phyloP scores from a whole-genome alignment of 2,329 filamentous ascomycete genomes.

The Aspergillus ibericus region DNA sequence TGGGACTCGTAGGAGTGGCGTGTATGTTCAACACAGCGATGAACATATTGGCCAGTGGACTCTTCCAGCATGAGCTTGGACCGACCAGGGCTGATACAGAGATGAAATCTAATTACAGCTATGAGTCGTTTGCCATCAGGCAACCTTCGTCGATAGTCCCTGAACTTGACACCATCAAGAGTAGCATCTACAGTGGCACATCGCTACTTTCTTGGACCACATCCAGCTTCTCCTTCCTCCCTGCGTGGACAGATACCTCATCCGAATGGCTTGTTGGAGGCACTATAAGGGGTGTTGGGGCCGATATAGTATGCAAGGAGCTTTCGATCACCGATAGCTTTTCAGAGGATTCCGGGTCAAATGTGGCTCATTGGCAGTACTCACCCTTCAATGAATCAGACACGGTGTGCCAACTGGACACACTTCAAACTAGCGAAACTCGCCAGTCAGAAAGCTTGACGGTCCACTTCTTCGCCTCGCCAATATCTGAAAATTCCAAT shows the following conservation, averaged over 20 bases:
- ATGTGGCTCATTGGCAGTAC: neutral
- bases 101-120: slow-evolving; percentile 3
- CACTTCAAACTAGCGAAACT: neutral
- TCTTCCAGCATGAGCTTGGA: slow-evolving; percentile 4
- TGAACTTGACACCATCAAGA: slow-evolving; percentile 8
- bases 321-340: slow-evolving; percentile 1
- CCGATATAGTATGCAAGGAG: neutral
- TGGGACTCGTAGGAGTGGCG: slow-evolving; percentile 7
- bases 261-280: slow-evolving; percentile 9
- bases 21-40: slow-evolving; percentile 8
- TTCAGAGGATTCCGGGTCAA: slow-evolving; percentile 1
- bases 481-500: neutral
- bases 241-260: slow-evolving; percentile 9
- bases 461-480: slow-evolving; percentile 9
- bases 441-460: neutral
- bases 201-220: slow-evolving; percentile 17
- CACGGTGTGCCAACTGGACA: neutral
- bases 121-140: neutral
- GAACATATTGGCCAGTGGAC: slow-evolving; percentile 4
- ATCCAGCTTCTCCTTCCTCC: slow-evolving; percentile 6
- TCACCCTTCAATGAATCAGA: neutral
- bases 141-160: slow-evolving; percentile 3
- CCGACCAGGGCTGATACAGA: neutral
- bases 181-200: slow-evolving; percentile 10
- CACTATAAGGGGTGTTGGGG: slow-evolving; percentile 9